Evolutionary conservation across 164 flowering plant genomes (phyloP).

Genomic region (Vitis amurensis): DNA sequence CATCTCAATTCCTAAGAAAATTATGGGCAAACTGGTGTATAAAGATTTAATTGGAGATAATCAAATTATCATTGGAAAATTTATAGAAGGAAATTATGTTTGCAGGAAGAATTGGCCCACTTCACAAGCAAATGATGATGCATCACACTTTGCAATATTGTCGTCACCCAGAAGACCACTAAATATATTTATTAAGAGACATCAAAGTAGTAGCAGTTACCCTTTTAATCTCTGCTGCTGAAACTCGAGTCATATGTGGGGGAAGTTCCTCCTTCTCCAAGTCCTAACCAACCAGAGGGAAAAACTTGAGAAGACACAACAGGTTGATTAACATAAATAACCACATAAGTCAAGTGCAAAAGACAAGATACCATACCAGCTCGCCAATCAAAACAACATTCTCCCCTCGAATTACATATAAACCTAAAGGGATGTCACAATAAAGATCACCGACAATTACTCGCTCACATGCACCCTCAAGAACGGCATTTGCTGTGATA

Average conservation of each 20-base stretch:
- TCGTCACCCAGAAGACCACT: no score
- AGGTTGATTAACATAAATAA: neutral
- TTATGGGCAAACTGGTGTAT: neutral
- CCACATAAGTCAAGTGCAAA: neutral
- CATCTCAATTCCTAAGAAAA: neutral
- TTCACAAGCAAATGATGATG: no score
- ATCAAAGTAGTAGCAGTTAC: constrained; percentile 27
- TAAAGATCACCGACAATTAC: constrained; percentile 90
- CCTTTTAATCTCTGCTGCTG: constrained; percentile 66
- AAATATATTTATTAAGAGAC: neutral
- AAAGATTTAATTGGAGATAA: neutral
- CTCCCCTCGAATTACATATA: constrained; percentile 94
- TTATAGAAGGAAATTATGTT: neutral
- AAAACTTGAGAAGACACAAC: neutral
- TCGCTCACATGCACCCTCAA: constrained; percentile 90
- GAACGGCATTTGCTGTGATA: constrained; percentile 84
- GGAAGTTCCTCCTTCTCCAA: constrained; percentile 82
- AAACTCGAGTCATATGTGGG: constrained; percentile 74
- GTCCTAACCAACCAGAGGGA: constrained; percentile 40
- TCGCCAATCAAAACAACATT: constrained; percentile 95
- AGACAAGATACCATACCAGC: constrained; percentile 47
- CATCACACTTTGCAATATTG: no score
- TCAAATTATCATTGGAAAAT: neutral
- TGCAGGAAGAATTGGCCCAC: neutral
- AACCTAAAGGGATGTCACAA: constrained; percentile 87